Base-by-base conservation (phyloP, 2,329 filamentous ascomycete genomes). In the Delphinella strobiligena region DNA sequence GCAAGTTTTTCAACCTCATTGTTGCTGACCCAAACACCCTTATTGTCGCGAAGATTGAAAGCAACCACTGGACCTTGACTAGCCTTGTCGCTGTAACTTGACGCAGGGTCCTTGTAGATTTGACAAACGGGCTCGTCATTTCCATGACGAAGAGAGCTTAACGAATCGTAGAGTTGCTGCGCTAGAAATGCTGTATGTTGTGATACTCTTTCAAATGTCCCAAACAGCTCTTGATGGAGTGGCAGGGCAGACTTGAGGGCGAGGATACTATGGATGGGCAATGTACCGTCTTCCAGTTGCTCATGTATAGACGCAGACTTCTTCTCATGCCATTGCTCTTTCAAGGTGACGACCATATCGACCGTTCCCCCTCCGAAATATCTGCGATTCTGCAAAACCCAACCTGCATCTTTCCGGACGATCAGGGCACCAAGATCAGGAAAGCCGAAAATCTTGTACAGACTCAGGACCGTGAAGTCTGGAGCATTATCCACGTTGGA, bases 381-480 rank as follows among this genome's bases (percentile, higher is more conserved):
- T 46, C 66, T 78, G 44, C 86, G 75, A 31, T 68, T 65, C 29
- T 72, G 65, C 19, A 59, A 53, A 35, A 94, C 78, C 31, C 69
- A 57, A 4, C 74, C 75, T 10, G 82, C 74, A 29, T 75, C 69
- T 49, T 84, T 86, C 31, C 82, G 77, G 8, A 96, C 77, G 19
- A 96, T 78, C 44, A 98, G 62, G 2, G 80, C 88, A 2, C 89
- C 89, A 1, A 96, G 67, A 48, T 96, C 85, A 0, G 89, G 89
- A 48, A 95, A 95, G 1, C 91, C 89, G 58, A 96, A 96, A 12
- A 95, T 88, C 59, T 96, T 98, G 64, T 95, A 93, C 47, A 96
- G 78, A 59, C 88, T 96, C 30, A 96, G 54, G 0, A 85, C 82
- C 0, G 76, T 80, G 49, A 96, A 96, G 56, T 96, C 89, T 1